Percentiles rank a stretch among this genome's conserved stretches.
phyloP scores from a whole-genome alignment of 2,329 filamentous ascomycete species.

The Fusarium staphyleae region DNA sequence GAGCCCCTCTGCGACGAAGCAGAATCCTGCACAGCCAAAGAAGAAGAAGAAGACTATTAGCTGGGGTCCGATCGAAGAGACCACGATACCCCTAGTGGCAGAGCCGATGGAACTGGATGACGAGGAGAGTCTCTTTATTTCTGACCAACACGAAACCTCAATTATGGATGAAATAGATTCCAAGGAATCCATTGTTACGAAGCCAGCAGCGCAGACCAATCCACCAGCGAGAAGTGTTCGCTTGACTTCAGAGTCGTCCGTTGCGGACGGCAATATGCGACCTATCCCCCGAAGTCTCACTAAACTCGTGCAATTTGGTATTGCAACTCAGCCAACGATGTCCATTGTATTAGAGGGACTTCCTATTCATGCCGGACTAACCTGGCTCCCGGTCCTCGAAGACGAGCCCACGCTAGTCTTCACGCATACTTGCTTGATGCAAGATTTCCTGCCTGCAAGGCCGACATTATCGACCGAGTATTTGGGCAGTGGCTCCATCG shows the following conservation, averaged over 20 bases:
- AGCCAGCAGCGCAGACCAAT: background rate
- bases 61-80: slow-evolving; percentile 32
- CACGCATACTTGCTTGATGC: slow-evolving; percentile 45
- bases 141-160: background rate
- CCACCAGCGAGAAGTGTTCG: too few relatives aligned
- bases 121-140: slow-evolving; percentile 38
- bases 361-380: background rate
- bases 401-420: slow-evolving; percentile 42
- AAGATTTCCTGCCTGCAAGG: slow-evolving; percentile 42
- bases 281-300: slow-evolving; percentile 4
- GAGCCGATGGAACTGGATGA: slow-evolving; percentile 31
- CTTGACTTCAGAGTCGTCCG: background rate
- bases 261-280: background rate
- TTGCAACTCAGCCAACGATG: slow-evolving; percentile 13
- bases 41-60: slow-evolving; percentile 41
- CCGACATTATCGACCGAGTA: slow-evolving; percentile 14
- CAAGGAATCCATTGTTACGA: background rate
- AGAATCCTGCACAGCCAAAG: slow-evolving; percentile 13
- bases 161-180: slow-evolving; percentile 2
- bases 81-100: slow-evolving; percentile 38
- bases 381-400: slow-evolving; percentile 43
- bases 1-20: background rate
- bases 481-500: slow-evolving; percentile 36
- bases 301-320: slow-evolving; percentile 31
- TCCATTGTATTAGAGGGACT: slow-evolving; percentile 23